Base-by-base conservation (phyloP, 495 filamentous ascomycete genomes). In the Cercophora samala region DNA sequence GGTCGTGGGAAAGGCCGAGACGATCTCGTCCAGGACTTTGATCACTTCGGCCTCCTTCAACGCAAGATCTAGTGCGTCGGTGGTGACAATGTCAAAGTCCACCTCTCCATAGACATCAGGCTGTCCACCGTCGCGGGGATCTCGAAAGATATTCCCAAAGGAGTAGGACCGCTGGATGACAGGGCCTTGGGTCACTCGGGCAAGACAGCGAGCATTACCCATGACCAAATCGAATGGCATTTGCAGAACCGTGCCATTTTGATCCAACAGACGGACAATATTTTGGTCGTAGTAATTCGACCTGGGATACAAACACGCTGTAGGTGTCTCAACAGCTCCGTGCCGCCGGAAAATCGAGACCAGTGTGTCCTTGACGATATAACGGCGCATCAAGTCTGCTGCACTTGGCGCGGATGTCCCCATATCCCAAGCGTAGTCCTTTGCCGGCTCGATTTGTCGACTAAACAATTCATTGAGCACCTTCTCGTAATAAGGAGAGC, bases 11-110 rank as follows among this genome's bases (percentile, higher is more conserved):
- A 97, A 94, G 6, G 89, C 86, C 52, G 90, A 85, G 23, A 96
- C 84, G 56, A 97, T 89, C 72, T 99, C 95, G 73, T 98, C 94
- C 56, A 97, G 73, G 6, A 97, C 93, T 74, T 97, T 98, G 64
- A 99, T 88, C 4, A 92, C 90, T 74, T 99, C 95, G 1, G 95
- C 95, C 77, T 99, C 95, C 72, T 95, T 93, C 62, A 97, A 75
- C 0, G 93, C 87, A n/a, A 96, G 81, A 73, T 98, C 92, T 24
- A 91, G 75, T 2, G 88, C 88, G 68, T 93, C 88, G 62, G 87
- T 83, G 0, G 91, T 93, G 18, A 95, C 83, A 69, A 99, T 93
- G 80, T 99, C 96, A 76, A 97, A 98, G 73, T 98, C 95, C 6
- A 93, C 93, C 73, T 98, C 96, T 55, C 89, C 88, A 75, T 91